A percentile compares a stretch with the other conserved stretches of the same genome.
Conservation (phyloP, 176 grass and related monocot genomes). For the Oryza meyeriana region DNA sequence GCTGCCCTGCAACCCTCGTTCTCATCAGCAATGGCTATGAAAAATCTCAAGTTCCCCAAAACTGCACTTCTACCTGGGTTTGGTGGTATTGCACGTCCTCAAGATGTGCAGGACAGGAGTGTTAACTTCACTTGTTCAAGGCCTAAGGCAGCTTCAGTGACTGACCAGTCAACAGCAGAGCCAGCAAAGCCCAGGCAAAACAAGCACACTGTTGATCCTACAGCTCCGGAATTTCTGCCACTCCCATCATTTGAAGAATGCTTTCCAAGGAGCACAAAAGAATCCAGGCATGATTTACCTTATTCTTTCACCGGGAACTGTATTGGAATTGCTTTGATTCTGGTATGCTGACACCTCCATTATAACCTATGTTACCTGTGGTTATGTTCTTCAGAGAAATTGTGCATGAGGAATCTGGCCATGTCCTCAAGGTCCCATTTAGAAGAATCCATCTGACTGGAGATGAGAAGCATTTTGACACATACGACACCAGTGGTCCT, state of each 20-base stretch:
- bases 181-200: constrained; percentile 50
- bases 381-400: constrained; percentile 67
- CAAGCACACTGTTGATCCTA: constrained; percentile 70
- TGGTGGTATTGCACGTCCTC: constrained; percentile 31
- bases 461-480: constrained; percentile 75
- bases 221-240: constrained; percentile 84
- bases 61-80: constrained; percentile 49
- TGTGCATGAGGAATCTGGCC: constrained; percentile 81
- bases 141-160: constrained; percentile 52
- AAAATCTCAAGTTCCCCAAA: constrained; percentile 51
- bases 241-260: constrained; percentile 94
- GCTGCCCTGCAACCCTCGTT: constrained; percentile 64
- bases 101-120: constrained; percentile 39
- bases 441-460: constrained; percentile 77
- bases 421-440: constrained; percentile 87
- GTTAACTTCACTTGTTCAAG: constrained; percentile 27
- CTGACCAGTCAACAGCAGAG: constrained; percentile 44
- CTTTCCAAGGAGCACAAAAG: constrained; percentile 91
- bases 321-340: neutral
- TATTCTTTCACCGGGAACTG: neutral
- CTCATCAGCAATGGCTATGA: constrained; percentile 51
- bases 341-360: neutral
- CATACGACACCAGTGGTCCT: constrained; percentile 94
- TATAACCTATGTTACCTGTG: neutral
- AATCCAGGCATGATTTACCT: constrained; percentile 53